A percentile compares a stretch with the other conserved stretches of the same genome.
Conservation (phyloP, 2,329 filamentous ascomycete species). For the Ophiostoma australiae region DNA sequence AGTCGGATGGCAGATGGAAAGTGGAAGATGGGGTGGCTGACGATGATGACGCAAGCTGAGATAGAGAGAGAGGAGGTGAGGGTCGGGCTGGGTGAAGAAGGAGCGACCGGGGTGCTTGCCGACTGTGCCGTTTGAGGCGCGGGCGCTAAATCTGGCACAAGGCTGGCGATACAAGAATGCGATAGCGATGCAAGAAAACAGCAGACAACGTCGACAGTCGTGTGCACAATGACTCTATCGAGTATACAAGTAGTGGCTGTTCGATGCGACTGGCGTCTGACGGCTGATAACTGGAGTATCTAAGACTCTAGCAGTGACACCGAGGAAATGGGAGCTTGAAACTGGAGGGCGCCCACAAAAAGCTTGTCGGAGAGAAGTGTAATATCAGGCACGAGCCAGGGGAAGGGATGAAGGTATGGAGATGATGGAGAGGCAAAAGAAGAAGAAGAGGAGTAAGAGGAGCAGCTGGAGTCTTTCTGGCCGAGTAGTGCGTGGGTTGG, state of each 20-base stretch:
- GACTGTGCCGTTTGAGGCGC: background rate
- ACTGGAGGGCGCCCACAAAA: slow-evolving; percentile 11
- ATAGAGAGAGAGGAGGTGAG: background rate
- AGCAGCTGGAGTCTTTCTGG: background rate
- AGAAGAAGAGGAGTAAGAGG: background rate
- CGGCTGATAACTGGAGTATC: background rate
- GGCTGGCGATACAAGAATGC: background rate
- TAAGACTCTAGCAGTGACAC: background rate
- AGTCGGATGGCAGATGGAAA: background rate
- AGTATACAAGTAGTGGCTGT: background rate
- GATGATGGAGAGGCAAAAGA: background rate
- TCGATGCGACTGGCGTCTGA: background rate
- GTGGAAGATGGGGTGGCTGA: background rate
- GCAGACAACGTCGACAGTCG: background rate
- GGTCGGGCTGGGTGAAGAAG: background rate
- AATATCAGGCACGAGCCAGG: slow-evolving; percentile 5
- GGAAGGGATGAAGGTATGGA: background rate
- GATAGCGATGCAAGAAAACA: background rate
- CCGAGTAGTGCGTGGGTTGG: background rate
- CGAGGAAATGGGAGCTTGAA: background rate
- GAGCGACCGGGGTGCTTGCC: slow-evolving; percentile 8
- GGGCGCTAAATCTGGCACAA: background rate
- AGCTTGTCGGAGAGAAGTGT: slow-evolving; percentile 4
- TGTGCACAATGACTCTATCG: slow-evolving; percentile 4
- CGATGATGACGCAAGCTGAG: background rate